Base-by-base conservation (phyloP, 441 rosid species). In the Adansonia gregorii region DNA sequence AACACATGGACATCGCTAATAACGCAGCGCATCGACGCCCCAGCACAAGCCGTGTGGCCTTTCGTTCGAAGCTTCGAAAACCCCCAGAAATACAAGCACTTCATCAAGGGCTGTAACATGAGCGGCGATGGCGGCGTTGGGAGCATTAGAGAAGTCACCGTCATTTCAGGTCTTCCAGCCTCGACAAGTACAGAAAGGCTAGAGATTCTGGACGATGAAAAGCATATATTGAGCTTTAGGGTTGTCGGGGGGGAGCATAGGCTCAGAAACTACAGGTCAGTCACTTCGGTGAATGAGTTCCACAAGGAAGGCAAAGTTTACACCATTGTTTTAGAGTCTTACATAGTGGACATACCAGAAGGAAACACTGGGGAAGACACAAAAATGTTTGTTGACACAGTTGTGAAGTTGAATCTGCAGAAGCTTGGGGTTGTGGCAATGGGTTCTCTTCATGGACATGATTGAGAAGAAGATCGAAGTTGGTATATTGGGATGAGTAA, bases 21-120 rank as follows among this genome's bases (percentile, higher is more conserved):
- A 71, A 86, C 93, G 1, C 97, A 90, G 54, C 87, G 87, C 49
- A 89, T 93, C 72, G 87, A 93, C 19, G 92, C 95, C 0, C 97
- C 98, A 0, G 85, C 90, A 4, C 45, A 78, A 0, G 83, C 74
- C 0, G 93, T 93, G 9, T 94, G 98, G 97, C 93, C 93, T 6
- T 82, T 91, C 10, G 82, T 93, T 17, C 88, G 97, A 0, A 70
- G 88, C 70, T 94, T 93, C 80, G 91, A 91, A 8, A 88, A 78
- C 78, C 98, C 97, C 0, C 97, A 94, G 66, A 85, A 76, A 58
- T 94, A 94, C 89, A 94, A 94, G 79, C 98, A 93, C 87, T 94
- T 94, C 85, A 80, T 94, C 83, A 94, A 93, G 85, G 66, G 94
- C 39, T 88, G 97, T 76, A 82, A 76, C 39, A 83, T 90, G 82